Conservation (phyloP, 441 rosid genomes). For the Aquilaria agallochum region DNA sequence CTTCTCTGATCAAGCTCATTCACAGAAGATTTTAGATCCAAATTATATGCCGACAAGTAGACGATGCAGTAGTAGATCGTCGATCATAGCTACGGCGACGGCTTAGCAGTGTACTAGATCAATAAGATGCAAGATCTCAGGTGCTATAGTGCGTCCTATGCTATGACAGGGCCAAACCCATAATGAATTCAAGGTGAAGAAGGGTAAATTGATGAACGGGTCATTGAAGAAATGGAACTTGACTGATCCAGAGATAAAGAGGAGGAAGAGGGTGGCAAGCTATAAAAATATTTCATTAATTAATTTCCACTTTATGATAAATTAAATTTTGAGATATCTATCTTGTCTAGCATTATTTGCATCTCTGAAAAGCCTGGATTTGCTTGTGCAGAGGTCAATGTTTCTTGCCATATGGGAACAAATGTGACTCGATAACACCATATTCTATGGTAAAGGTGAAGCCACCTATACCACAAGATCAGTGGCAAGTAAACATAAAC, state of each 20-base stretch:
- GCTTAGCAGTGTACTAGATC: slow-evolving; percentile 10
- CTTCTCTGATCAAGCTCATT: no score
- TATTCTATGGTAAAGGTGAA: no score
- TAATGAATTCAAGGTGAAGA: slow-evolving; percentile 34
- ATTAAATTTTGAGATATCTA: no score
- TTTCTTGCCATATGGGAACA: no score
- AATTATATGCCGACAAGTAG: slow-evolving; percentile 28
- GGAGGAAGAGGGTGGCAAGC: slow-evolving; percentile 68
- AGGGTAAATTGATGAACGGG: slow-evolving; percentile 41
- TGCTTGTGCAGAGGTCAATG: no score
- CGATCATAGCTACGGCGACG: slow-evolving; percentile 8
- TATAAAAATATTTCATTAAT: slow-evolving; percentile 24
- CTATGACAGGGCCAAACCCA: slow-evolving; percentile 27
- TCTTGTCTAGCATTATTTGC: no score
- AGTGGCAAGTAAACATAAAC: no score
- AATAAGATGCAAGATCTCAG: slow-evolving; percentile 57
- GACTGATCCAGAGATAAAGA: slow-evolving; percentile 55
- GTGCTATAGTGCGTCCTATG: slow-evolving; percentile 57
- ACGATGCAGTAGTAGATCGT: slow-evolving; percentile 26
- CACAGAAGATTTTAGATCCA: slow-evolving; percentile 56
- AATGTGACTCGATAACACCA: no score
- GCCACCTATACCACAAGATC: no score
- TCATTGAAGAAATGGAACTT: slow-evolving; percentile 49
- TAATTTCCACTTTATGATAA: no score
- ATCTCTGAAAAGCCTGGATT: no score